Conservation (phyloP, 1,284 basidiomycete genomes). For the Irpex lacteus region DNA sequence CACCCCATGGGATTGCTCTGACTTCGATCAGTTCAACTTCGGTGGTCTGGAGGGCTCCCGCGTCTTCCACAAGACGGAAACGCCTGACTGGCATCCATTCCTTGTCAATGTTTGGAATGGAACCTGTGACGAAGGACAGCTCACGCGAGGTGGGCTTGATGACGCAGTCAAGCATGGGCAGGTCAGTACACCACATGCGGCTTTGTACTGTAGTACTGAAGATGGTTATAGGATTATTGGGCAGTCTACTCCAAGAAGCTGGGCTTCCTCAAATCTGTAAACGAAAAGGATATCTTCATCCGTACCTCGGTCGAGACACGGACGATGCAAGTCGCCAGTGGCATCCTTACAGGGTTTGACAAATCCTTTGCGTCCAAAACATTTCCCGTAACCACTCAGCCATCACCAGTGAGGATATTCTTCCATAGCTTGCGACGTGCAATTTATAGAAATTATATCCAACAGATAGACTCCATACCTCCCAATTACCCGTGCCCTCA, state of each 20-base stretch:
- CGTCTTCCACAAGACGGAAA: slow-evolving; percentile 36
- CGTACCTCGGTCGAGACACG: slow-evolving; percentile 44
- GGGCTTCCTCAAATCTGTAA: slow-evolving; percentile 39
- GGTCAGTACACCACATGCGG: slow-evolving; percentile 23
- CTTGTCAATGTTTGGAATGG: slow-evolving; percentile 51
- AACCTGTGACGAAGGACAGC: slow-evolving; percentile 51
- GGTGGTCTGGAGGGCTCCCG: slow-evolving; percentile 29
- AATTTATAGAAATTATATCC: background rate
- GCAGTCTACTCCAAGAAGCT: slow-evolving; percentile 43
- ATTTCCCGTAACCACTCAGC: slow-evolving; percentile 44
- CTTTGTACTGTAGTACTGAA: background rate
- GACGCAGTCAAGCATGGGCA: slow-evolving; percentile 49
- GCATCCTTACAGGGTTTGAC: slow-evolving; percentile 50
- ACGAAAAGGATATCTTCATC: slow-evolving; percentile 40
- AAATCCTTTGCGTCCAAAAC: slow-evolving; percentile 29
- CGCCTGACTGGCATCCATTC: slow-evolving; percentile 45
- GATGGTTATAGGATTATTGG: slow-evolving; percentile 43
- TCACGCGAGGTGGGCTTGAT: slow-evolving; percentile 45
- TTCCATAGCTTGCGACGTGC: background rate
- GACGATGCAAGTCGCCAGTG: slow-evolving; percentile 52
- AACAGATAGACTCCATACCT: slow-evolving; percentile 48
- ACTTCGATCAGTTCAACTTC: slow-evolving; percentile 34
- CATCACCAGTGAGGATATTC: slow-evolving; percentile 27
- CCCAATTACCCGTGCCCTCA: slow-evolving; percentile 47
- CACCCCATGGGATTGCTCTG: slow-evolving; percentile 37